Conservation (phyloP, 2,329 filamentous ascomycete genomes). For the Thelonectria olida region DNA sequence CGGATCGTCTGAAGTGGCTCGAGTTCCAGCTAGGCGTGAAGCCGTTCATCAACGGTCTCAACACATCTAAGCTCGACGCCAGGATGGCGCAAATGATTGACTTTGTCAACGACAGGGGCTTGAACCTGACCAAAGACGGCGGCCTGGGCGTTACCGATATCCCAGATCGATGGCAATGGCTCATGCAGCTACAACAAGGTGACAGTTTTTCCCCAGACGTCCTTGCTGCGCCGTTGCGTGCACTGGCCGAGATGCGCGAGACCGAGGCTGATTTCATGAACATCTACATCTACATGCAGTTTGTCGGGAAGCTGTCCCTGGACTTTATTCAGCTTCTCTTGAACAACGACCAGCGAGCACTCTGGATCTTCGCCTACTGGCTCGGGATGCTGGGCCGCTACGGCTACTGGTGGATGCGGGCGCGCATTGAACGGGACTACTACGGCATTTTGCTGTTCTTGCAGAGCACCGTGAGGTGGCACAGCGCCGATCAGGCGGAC, state of each 20-base stretch:
- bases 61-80: background rate
- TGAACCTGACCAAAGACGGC: background rate
- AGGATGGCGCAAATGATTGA: constrained; percentile 7
- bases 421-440: constrained; percentile 4
- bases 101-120: background rate
- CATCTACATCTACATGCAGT: constrained; percentile 6
- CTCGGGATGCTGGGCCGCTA: background rate
- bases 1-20: constrained; percentile 8
- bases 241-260: background rate
- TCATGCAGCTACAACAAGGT: background rate
- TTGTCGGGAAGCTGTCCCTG: background rate
- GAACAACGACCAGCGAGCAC: constrained; percentile 1
- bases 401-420: constrained; percentile 12
- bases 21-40: constrained; percentile 1
- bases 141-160: constrained; percentile 10
- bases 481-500: background rate
- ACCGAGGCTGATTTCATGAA: background rate
- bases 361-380: constrained; percentile 12
- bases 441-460: background rate
- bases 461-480: background rate
- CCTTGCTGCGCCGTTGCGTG: background rate
- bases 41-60: background rate
- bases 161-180: background rate
- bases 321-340: background rate
- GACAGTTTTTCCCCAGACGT: constrained; percentile 3